Conservation (phyloP, 345 rosid genomes). For the Camelina neglecta region DNA sequence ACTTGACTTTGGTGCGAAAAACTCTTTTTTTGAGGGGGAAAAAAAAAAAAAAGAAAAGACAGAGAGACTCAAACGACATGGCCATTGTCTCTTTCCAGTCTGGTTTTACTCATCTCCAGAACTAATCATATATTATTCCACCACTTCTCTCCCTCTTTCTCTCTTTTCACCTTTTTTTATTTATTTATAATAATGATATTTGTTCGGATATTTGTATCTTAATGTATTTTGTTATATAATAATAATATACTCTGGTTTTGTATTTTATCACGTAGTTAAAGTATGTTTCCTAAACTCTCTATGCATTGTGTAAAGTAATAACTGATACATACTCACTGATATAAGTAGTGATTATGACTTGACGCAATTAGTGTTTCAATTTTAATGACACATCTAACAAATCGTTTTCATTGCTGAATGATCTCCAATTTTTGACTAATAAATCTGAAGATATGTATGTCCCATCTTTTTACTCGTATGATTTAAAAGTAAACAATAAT, state of each 20-base stretch:
- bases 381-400: not conserved
- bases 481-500: not conserved
- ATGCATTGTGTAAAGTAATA: not conserved
- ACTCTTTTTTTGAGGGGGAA: not conserved
- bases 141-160: conserved; percentile 2
- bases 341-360: not conserved
- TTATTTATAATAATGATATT: not conserved
- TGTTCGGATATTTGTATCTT: too few relatives aligned
- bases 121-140: conserved; percentile 25
- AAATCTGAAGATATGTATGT: too few relatives aligned
- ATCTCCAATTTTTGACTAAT: not conserved
- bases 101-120: conserved; percentile 28
- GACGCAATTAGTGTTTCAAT: conserved; percentile 17
- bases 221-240: not conserved
- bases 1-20: not conserved
- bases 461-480: not conserved
- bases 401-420: not conserved
- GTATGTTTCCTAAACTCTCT: not conserved
- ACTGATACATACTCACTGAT: not conserved
- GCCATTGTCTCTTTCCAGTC: conserved; percentile 39
- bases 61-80: conserved; percentile 34
- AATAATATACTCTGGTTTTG: not conserved
- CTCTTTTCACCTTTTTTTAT: not conserved
- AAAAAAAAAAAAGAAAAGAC: not conserved
- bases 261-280: not conserved